A percentile compares a stretch with the other conserved stretches of the same genome.
These are phyloP conservation scores for Heterobasidion parviporum DNA, from an alignment of 1,284 basidiomycete species.

Conservation along the genomic window DNA sequence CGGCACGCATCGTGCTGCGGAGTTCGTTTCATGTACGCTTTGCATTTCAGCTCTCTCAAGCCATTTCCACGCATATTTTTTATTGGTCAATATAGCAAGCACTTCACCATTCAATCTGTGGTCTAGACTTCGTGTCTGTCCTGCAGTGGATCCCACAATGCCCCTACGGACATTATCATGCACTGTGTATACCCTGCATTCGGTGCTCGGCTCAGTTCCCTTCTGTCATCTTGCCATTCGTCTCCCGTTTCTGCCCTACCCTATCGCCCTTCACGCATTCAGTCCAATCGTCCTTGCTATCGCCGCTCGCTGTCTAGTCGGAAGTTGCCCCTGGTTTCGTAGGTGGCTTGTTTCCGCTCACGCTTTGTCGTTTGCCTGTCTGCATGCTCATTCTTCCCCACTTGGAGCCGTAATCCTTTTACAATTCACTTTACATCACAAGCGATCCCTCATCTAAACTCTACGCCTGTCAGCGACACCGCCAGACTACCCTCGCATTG, in stretches of 20 bases:
- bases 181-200: not conserved
- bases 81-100: conserved; percentile 11
- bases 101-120: not conserved
- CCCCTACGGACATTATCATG: not conserved
- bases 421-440: not conserved
- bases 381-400: not conserved
- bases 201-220: not conserved
- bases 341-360: too few species aligned
- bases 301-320: not conserved
- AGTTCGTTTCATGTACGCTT: conserved; percentile 1
- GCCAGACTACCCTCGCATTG: not conserved
- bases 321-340: too few species aligned
- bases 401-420: not conserved
- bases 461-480: not conserved
- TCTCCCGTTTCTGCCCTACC: not conserved
- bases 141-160: not conserved
- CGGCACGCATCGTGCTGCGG: not conserved
- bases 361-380: not conserved
- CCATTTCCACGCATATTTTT: conserved; percentile 10
- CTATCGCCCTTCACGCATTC: not conserved
- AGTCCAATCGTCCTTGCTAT: not conserved
- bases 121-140: not conserved
- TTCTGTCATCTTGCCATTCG: not conserved
- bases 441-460: not conserved
- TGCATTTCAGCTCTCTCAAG: not conserved